Base-by-base conservation (phyloP, 352 stramenopile species). In the Globisporangium takayamanum region DNA sequence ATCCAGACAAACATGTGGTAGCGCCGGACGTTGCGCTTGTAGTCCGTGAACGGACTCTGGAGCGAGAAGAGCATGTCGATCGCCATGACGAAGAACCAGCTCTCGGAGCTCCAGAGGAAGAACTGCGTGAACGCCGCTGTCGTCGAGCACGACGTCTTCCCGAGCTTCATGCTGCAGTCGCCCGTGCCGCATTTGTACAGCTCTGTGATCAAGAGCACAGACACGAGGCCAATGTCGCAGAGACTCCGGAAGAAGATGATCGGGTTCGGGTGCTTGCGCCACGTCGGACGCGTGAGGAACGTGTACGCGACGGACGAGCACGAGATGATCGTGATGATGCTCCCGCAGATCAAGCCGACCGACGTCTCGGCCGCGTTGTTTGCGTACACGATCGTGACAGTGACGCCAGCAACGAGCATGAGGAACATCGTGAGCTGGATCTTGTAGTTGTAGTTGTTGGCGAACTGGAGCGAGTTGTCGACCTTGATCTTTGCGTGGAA, bases 371-470 rank as follows among this genome's bases (percentile, higher is more conserved):
- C 72, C 28, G 64, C 55, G 64, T 92, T 85, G 53, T 80, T 74
- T 5, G 84, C 72, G 36, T 90, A 77, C 26, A 72, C 65, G 45
- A 94, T 68, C 5, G 83, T 90, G 22, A 75, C 56, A 1, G 66
- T 78, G 1, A 70, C 78, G 18, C 77, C 78, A 33, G 57, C 68
- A 50, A 91, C 63, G 55, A 94, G 84, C 52, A 84, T 62, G 30
- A 91, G 63, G 54, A 92, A 87, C 82, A 94, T 92, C 42, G 71
- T 51, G 36, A 68, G 60, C 70, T 94, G 84, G 59, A 94, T 91
- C 64, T 90, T 88, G 78, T 89, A 91, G 71, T 94, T 94, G 74
- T 94, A 91, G 71, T 94, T 94, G 74, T 94, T 92, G 53, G 74
- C 80, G 80, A 83, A 92, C 53, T 92, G 80, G 58, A 90, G 87